A percentile compares a stretch with the other conserved stretches of the same genome.
phyloP scores from a whole-genome alignment of 2,329 filamentous ascomycete genomes.

The Fusarium sp. region DNA sequence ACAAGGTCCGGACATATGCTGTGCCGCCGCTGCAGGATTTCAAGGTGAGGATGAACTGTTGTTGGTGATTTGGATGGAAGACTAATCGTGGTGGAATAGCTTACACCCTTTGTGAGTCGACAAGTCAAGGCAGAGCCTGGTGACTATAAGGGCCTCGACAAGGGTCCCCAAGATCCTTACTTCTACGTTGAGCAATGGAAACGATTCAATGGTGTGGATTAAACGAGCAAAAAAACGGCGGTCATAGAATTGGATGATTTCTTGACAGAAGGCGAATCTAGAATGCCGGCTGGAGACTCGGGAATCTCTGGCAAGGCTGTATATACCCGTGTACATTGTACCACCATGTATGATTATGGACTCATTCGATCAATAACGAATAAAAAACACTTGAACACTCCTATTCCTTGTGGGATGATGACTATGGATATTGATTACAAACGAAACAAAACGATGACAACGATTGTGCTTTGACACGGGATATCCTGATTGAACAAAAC shows the following conservation, averaged over 20 bases:
- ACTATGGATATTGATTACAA: slow-evolving; percentile 9
- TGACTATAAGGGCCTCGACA: slow-evolving; percentile 61
- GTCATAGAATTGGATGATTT: not conserved
- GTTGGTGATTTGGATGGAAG: not conserved
- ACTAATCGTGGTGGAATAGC: slow-evolving; percentile 56
- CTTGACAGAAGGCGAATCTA: not conserved
- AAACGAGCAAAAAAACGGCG: slow-evolving; percentile 33
- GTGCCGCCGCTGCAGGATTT: slow-evolving; percentile 78
- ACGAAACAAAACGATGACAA: slow-evolving; percentile 18
- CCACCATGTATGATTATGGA: slow-evolving; percentile 46
- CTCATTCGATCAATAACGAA: slow-evolving; percentile 12
- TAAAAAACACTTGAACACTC: slow-evolving; percentile 10
- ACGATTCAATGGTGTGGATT: slow-evolving; percentile 70
- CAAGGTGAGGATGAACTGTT: slow-evolving; percentile 65
- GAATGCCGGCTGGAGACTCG: slow-evolving; percentile 13
- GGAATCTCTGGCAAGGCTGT: slow-evolving; percentile 38
- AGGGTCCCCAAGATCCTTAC: slow-evolving; percentile 68
- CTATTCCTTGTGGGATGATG: slow-evolving; percentile 1
- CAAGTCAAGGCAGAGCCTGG: slow-evolving; percentile 64
- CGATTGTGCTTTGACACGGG: slow-evolving; percentile 22
- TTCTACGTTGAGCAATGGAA: slow-evolving; percentile 75
- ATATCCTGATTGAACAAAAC: slow-evolving; percentile 25
- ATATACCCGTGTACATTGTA: slow-evolving; percentile 47
- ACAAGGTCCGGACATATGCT: slow-evolving; percentile 90
- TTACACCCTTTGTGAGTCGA: slow-evolving; percentile 81